Conservation (phyloP, 2,329 filamentous ascomycete species). For the Trichoderma asperellum region DNA sequence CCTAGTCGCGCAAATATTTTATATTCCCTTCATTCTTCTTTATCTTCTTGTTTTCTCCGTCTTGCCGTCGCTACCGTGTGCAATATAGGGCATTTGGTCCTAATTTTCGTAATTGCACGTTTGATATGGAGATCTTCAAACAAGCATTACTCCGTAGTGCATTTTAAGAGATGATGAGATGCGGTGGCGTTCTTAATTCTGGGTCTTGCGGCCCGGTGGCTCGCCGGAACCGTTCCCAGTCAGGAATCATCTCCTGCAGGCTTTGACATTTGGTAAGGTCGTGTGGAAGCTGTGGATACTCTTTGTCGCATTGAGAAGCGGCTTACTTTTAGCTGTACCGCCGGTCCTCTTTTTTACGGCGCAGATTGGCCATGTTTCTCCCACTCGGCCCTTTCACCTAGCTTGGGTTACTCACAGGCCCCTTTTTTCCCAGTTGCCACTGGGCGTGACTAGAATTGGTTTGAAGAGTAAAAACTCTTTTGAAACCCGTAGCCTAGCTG, state of each 20-base stretch:
- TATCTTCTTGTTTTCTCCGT: background rate
- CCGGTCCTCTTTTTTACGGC: slow-evolving; percentile 15
- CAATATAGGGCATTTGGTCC: background rate
- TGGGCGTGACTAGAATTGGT: slow-evolving; percentile 8
- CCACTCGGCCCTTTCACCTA: slow-evolving; percentile 27
- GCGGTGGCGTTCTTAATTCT: slow-evolving; percentile 22
- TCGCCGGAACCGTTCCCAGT: slow-evolving; percentile 28
- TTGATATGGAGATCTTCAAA: slow-evolving; percentile 18
- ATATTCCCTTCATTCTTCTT: background rate
- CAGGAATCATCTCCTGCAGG: slow-evolving; percentile 28
- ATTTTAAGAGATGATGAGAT: slow-evolving; percentile 26
- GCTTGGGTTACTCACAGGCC: slow-evolving; percentile 7
- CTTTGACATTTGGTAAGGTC: background rate
- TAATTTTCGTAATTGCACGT: background rate
- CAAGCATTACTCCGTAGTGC: slow-evolving; percentile 22
- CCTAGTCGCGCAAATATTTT: background rate
- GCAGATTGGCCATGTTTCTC: slow-evolving; percentile 28
- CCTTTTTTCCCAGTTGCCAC: slow-evolving; percentile 20
- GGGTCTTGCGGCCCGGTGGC: slow-evolving; percentile 25
- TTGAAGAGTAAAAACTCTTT: background rate
- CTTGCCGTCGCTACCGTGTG: background rate
- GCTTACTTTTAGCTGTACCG: slow-evolving; percentile 1
- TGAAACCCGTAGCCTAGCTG: background rate
- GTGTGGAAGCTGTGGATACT: slow-evolving; percentile 21
- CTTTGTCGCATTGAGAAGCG: slow-evolving; percentile 17